phyloP scores from a whole-genome alignment of 179 eudicot species.

The Silene noctiflora region DNA sequence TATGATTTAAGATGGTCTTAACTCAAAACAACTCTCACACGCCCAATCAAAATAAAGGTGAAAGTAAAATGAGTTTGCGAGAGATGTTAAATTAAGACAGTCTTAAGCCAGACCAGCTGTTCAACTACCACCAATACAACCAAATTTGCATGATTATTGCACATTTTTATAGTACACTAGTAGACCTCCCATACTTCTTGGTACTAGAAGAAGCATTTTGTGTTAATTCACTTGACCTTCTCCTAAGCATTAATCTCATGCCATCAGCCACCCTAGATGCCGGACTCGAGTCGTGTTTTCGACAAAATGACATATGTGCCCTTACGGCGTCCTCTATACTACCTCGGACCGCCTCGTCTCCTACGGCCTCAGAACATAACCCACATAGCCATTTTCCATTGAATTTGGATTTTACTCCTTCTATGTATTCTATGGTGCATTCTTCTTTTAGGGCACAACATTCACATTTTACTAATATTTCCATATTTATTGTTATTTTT shows the following conservation, averaged over 20 bases:
- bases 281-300: conserved; percentile 62
- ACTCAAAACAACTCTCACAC: too few relatives aligned
- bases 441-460: conserved; percentile 86
- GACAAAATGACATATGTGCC: conserved; percentile 78
- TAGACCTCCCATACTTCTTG: conserved; percentile 44
- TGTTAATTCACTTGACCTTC: conserved; percentile 41
- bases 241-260: conserved; percentile 67
- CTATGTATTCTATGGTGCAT: conserved; percentile 67
- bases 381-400: conserved; percentile 85
- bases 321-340: conserved; percentile 56
- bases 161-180: conserved; percentile 22
- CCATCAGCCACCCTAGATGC: conserved; percentile 76
- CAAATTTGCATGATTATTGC: not conserved
- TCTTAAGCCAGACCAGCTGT: too few relatives aligned
- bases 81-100: too few relatives aligned
- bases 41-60: too few relatives aligned
- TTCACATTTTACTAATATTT: conserved; percentile 57
- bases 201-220: conserved; percentile 20
- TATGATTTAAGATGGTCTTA: too few relatives aligned
- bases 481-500: conserved; percentile 37
- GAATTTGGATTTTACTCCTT: conserved; percentile 52
- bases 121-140: too few relatives aligned
- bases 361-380: conserved; percentile 72
- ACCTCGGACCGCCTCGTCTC: conserved; percentile 49
- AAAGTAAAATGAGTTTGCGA: too few relatives aligned